These are phyloP conservation scores for Carallia pectinifolia DNA, from an alignment of 345 rosid genomes.

Conservation along the genomic window DNA sequence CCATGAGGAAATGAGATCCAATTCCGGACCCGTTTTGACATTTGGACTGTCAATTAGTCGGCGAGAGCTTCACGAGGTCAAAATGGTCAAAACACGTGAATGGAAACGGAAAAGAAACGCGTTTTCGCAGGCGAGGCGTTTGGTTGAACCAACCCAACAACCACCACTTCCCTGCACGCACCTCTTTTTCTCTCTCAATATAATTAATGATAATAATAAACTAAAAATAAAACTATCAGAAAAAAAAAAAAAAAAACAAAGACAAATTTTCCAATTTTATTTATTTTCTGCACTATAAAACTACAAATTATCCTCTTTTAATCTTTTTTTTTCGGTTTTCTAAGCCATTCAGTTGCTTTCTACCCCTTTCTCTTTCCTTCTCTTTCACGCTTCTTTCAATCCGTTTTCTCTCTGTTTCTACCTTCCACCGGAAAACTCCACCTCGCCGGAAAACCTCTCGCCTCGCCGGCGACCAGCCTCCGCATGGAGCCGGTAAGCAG, in stretches of 20 bases:
- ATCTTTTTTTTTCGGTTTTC: conserved; percentile 61
- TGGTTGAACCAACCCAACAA: conserved; percentile 99
- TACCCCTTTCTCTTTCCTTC: conserved; percentile 28
- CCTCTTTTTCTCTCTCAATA: conserved; percentile 25
- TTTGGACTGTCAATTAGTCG: not conserved
- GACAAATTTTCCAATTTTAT: conserved; percentile 29
- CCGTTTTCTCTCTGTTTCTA: conserved; percentile 33
- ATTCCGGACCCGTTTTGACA: conserved; percentile 14
- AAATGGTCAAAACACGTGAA: conserved; percentile 2
- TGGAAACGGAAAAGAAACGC: conserved; percentile 45
- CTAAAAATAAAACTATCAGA: not conserved
- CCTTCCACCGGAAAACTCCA: conserved; percentile 31
- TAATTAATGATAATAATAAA: conserved; percentile 1
- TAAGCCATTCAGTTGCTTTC: conserved; percentile 36
- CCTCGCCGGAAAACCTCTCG: conserved; percentile 48
- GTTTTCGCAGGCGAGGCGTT: conserved; percentile 79
- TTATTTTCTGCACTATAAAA: conserved; percentile 48
- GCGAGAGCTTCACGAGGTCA: conserved; percentile 4
- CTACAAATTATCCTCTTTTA: conserved; percentile 47
- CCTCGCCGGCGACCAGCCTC: conserved; percentile 25
- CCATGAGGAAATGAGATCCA: no score
- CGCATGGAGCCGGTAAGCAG: conserved; percentile 14
- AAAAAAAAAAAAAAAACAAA: conserved; percentile 6
- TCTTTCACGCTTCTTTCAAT: not conserved
- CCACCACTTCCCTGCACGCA: conserved; percentile 61